Conservation (phyloP, 2,329 filamentous ascomycete species). For the Monilinia polystroma region DNA sequence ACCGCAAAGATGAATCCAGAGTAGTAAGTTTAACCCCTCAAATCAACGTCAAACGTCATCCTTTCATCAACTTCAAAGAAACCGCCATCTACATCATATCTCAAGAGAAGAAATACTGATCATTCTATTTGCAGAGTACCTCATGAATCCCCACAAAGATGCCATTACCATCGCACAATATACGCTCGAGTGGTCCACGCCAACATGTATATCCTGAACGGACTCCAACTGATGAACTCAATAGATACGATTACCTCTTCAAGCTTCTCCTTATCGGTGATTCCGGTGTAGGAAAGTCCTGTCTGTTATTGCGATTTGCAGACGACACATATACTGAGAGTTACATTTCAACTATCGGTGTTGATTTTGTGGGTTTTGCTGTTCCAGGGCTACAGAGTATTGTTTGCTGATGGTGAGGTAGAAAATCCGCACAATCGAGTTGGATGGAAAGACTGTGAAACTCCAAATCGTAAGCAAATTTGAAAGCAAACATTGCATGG, state of each 20-base stretch:
- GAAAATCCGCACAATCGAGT: slow-evolving; percentile 99
- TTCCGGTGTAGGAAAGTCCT: slow-evolving; percentile 99
- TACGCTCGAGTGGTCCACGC: slow-evolving; percentile 9
- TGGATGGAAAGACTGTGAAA: slow-evolving; percentile 99
- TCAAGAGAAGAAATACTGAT: slow-evolving; percentile 5
- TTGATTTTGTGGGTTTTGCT: slow-evolving; percentile 81
- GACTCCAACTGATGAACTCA: slow-evolving; percentile 28
- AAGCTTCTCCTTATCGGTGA: slow-evolving; percentile 99
- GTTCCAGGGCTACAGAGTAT: slow-evolving; percentile 9
- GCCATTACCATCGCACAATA: slow-evolving; percentile 8
- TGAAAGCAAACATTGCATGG: neutral
- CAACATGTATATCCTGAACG: slow-evolving; percentile 24
- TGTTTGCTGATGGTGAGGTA: slow-evolving; percentile 46
- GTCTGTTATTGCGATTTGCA: slow-evolving; percentile 93
- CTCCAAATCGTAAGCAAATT: slow-evolving; percentile 82
- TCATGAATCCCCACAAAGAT: neutral
- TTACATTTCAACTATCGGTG: slow-evolving; percentile 99
- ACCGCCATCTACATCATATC: slow-evolving; percentile 13
- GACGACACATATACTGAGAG: slow-evolving; percentile 99
- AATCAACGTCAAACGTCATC: slow-evolving; percentile 22
- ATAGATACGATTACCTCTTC: slow-evolving; percentile 99
- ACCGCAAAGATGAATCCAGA: slow-evolving; percentile 80
- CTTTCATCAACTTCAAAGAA: slow-evolving; percentile 26
- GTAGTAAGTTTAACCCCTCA: slow-evolving; percentile 63
- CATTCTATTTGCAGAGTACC: slow-evolving; percentile 18